Evolutionary conservation across 225 moss, liverwort and hornwort species (phyloP).

Genomic region (Bryoerythrophyllum caledonicum): DNA sequence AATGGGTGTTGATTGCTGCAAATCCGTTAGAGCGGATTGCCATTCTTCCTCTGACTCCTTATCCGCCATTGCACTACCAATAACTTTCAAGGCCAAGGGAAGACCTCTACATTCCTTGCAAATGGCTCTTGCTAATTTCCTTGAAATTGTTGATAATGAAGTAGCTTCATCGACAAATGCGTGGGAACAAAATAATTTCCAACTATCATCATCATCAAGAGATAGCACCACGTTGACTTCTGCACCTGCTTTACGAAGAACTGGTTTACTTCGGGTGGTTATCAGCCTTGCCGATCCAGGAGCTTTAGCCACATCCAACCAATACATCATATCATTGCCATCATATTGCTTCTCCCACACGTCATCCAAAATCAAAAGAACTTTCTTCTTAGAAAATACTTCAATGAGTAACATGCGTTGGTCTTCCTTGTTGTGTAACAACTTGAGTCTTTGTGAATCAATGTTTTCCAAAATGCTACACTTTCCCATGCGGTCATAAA

Average conservation of each 20-base stretch:
- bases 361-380: background rate
- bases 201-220: background rate
- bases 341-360: background rate
- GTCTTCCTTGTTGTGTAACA: background rate
- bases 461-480: background rate
- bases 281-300: background rate
- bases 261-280: background rate
- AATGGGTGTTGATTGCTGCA: background rate
- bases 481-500: background rate
- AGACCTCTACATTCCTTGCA: background rate
- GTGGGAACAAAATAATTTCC: background rate
- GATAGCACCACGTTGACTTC: background rate
- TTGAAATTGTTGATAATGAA: background rate
- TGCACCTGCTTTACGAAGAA: background rate
- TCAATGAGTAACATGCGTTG: background rate
- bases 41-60: background rate
- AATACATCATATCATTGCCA: background rate
- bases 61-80: background rate
- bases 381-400: background rate
- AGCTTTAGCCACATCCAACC: background rate
- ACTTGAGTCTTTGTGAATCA: background rate
- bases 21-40: background rate
- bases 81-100: background rate
- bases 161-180: accelerated
- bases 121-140: background rate